These are phyloP conservation scores for Moricandia arvensis DNA, from an alignment of 345 rosid species.

Conservation along the genomic window DNA sequence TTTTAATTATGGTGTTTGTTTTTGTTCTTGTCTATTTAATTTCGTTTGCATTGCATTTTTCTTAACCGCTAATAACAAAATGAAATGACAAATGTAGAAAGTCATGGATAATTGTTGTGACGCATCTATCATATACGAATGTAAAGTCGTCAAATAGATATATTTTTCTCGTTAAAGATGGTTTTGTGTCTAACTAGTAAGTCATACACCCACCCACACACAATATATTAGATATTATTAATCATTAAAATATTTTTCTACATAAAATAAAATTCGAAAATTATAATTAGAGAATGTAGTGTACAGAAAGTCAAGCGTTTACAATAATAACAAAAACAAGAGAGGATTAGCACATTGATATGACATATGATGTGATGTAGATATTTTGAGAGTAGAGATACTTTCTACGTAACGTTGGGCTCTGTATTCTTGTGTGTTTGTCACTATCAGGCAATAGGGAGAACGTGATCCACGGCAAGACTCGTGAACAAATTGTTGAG, in stretches of 20 bases:
- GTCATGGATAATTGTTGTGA: not conserved
- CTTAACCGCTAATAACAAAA: not conserved
- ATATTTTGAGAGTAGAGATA: not conserved
- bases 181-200: not conserved
- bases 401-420: no score
- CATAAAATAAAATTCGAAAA: not conserved
- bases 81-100: not conserved
- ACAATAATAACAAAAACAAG: not conserved
- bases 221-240: not conserved
- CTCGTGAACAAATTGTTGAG: not conserved
- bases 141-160: not conserved
- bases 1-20: not conserved
- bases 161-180: not conserved
- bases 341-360: not conserved
- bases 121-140: not conserved
- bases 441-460: constrained; percentile 1
- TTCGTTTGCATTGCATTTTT: not conserved
- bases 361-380: not conserved
- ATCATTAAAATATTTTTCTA: not conserved
- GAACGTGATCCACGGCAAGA: not conserved
- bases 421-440: constrained; percentile 3
- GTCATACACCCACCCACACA: not conserved
- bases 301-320: not conserved
- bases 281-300: not conserved
- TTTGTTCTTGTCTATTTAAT: not conserved